Percentiles rank a stretch among this genome's conserved stretches.
phyloP scores from a whole-genome alignment of 2,329 filamentous ascomycete species.

The Sporothrix schenckii region DNA sequence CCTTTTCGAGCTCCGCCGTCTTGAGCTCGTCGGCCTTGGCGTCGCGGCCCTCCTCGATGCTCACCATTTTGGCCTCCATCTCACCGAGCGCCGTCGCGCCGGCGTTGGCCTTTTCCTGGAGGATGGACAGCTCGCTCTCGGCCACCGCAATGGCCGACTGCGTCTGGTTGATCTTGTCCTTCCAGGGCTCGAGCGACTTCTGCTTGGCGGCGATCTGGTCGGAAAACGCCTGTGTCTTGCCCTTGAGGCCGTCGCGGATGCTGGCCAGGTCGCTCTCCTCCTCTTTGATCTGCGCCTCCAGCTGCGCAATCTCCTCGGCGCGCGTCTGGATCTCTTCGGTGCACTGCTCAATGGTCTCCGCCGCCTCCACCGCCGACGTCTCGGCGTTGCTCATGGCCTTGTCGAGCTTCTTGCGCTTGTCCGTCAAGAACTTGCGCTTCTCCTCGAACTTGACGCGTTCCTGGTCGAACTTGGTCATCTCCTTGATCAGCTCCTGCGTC shows the following conservation, averaged over 20 bases:
- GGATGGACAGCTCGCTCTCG: slow-evolving; percentile 89
- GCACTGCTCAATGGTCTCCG: slow-evolving; percentile 77
- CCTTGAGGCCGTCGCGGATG: slow-evolving; percentile 88
- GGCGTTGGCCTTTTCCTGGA: slow-evolving; percentile 85
- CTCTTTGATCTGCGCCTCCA: slow-evolving; percentile 74
- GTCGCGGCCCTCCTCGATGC: slow-evolving; percentile 70
- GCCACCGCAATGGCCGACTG: slow-evolving; percentile 92
- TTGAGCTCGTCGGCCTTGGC: slow-evolving; percentile 75
- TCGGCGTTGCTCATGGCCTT: slow-evolving; percentile 81
- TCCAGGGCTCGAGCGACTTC: slow-evolving; percentile 94
- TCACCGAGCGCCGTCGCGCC: slow-evolving; percentile 84
- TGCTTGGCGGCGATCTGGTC: slow-evolving; percentile 92
- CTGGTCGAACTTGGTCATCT: slow-evolving; percentile 91
- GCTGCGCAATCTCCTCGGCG: slow-evolving; percentile 69
- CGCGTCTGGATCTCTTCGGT: slow-evolving; percentile 76
- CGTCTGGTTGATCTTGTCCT: slow-evolving; percentile 94
- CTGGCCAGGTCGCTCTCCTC: slow-evolving; percentile 80
- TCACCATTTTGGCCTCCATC: slow-evolving; percentile 74
- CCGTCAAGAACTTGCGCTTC: slow-evolving; percentile 88
- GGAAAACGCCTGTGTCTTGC: slow-evolving; percentile 92
- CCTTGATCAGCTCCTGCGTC: slow-evolving; percentile 76
- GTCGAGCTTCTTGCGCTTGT: slow-evolving; percentile 93
- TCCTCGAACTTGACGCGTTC: slow-evolving; percentile 97
- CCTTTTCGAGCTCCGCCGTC: slow-evolving; percentile 72
- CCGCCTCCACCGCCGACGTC: slow-evolving; percentile 71